Evolutionary conservation across 2,329 filamentous ascomycete genomes (phyloP), one percentile per base, ranked within the genome.

Genomic region (Aspergillus ochraceoroseus): DNA sequence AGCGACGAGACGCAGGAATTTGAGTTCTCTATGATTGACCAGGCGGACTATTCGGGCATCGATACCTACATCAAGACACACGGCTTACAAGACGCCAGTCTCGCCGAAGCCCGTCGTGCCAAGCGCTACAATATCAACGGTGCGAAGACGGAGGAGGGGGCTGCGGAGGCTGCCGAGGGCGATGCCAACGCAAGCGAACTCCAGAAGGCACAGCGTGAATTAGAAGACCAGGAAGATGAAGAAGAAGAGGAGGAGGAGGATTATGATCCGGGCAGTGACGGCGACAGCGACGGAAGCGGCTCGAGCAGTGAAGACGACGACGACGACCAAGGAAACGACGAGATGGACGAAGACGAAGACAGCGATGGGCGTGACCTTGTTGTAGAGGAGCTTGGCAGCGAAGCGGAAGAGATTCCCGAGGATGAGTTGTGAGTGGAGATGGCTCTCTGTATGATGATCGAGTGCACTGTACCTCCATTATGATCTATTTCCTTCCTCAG

Each of bases 21-120:
- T 12, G 79, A 83, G 49, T 80, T 82, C 49, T 74, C 72, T 28
- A 82, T 82, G 79, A 65, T 83, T 28, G 79, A 83, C 48, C 79
- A 82, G 53, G 74, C 72, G 6, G 75, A 82, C 53, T 82, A 75
- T 49, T 66, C 70, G 0, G 77, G 76, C 11, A 82, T 83, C 32
- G 78, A 82, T 47, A 66, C 68, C 4, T 83, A 82, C 47, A 69
- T 82, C 43, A 79, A 79, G 57, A 67, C 70, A 19, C 77, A 82
- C 53, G 68, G 71, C 4, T 62, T 83, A 20, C 77, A 82, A 39
- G 79, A 83, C 54, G 76, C 78, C 2, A 80, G 76, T 54, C 68
- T 83, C 62, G 79, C 79, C 1, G 77, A 75, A 17, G 69, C 72
- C 20, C 63, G 79, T 25, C 67, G 75, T 17, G 79, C 79, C 4